Evolutionary conservation across 257 asterid genomes (phyloP).

Genomic region (Haberlea rhodopensis): DNA sequence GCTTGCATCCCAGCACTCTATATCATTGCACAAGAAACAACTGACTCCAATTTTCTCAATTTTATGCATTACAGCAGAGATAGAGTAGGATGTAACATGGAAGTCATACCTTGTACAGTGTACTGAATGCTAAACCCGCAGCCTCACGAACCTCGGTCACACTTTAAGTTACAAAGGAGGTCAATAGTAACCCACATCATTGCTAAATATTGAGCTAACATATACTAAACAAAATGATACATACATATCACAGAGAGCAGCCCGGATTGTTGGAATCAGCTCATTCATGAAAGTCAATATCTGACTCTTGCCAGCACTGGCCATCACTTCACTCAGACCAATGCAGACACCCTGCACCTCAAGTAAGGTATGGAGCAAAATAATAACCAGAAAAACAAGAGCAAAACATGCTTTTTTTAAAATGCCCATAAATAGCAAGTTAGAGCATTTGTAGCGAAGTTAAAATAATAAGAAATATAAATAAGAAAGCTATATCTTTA

Average conservation of each 20-base stretch:
- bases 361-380: constrained; percentile 19
- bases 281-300: constrained; percentile 79
- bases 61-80: constrained; percentile 20
- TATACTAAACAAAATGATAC: constrained; percentile 25
- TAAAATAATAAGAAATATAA: background rate
- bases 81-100: constrained; percentile 7
- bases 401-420: background rate
- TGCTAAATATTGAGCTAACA: constrained; percentile 18
- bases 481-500: background rate
- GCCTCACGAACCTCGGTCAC: constrained; percentile 86
- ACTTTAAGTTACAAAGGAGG: constrained; percentile 39
- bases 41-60: constrained; percentile 15
- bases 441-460: background rate
- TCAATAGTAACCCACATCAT: constrained; percentile 23
- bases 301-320: constrained; percentile 93
- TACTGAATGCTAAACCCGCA: constrained; percentile 94
- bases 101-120: constrained; percentile 82
- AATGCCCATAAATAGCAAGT: constrained; percentile 5
- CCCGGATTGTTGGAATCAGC: constrained; percentile 90
- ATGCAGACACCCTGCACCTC: constrained; percentile 87
- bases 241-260: constrained; percentile 97
- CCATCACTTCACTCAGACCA: constrained; percentile 99
- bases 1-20: constrained; percentile 99
- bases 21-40: constrained; percentile 19
- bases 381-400: constrained; percentile 3